Base-by-base conservation (phyloP, 2,329 filamentous ascomycete species). In the Karstenula rhodostoma region DNA sequence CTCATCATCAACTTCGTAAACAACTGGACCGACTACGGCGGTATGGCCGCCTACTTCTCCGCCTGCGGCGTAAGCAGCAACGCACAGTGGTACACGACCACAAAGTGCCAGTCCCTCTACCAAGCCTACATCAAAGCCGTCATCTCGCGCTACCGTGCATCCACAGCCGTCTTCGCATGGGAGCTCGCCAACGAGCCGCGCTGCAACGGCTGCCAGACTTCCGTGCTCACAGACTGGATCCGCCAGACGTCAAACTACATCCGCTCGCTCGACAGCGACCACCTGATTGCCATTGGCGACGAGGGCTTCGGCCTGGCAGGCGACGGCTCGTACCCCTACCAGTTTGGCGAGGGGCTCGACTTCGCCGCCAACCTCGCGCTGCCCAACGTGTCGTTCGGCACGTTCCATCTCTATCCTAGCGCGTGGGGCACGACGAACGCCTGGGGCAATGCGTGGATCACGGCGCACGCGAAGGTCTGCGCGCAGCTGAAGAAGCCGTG, bases 11-110 rank as follows among this genome's bases (percentile, higher is more conserved):
- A 86, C 66, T 86, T 90, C 46, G 86, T 90, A 57, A 91, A 91
- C 77, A 87, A 90, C 77, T 91, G 88, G 88, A 80, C 80, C 48
- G 89, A 91, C 69, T 90, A 89, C 46, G 88, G 88, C 29, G 87
- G 88, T 50, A 89, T 89, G 77, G 79, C 81, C 12, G 84, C 85
- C 1, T 89, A 89, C 67, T 82, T 83, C 47, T 78, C 74, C 12
- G 84, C 83, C 1, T 88, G 85, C 58, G 86, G 85, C 40, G 83
- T 83, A 23, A 77, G 73, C 52, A 73, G 73, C 57, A 80, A 85
- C 59, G 79, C 79, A 15, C 78, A 78, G 7, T 90, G 87, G 82
- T 90, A 88, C 76, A 86, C 83, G 22, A 83, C 85, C 66, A 67
- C 78, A 0, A 65, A 67, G 52, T 76, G 75, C 50, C 76, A 79